Conservation (phyloP, 805 yeast genomes). For the Pichia gijzeniarum region DNA sequence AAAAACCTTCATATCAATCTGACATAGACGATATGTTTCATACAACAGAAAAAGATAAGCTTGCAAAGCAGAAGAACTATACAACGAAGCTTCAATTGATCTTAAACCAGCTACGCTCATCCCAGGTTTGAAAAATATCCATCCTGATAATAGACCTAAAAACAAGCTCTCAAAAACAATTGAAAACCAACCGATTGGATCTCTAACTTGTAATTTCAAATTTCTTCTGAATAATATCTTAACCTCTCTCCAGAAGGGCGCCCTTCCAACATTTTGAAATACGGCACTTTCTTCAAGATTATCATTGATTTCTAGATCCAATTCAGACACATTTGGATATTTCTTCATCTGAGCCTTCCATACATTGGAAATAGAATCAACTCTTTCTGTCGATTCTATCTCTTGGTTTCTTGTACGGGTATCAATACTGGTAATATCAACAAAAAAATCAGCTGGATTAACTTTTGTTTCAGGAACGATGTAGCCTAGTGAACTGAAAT, state of each 20-base stretch:
- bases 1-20: slow-evolving; percentile 46
- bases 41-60: slow-evolving; percentile 50
- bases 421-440: slow-evolving; percentile 55
- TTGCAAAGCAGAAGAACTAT: slow-evolving; percentile 47
- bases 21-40: slow-evolving; percentile 53
- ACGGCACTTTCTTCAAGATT: slow-evolving; percentile 4
- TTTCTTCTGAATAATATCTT: slow-evolving; percentile 40
- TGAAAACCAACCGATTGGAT: slow-evolving; percentile 42
- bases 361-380: slow-evolving; percentile 27
- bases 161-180: slow-evolving; percentile 37
- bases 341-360: slow-evolving; percentile 33
- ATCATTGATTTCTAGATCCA: not conserved
- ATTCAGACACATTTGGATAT: not conserved
- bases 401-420: slow-evolving; percentile 35
- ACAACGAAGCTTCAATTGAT: slow-evolving; percentile 46
- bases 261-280: slow-evolving; percentile 28
- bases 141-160: slow-evolving; percentile 61
- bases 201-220: slow-evolving; percentile 41
- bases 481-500: slow-evolving; percentile 44
- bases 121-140: slow-evolving; percentile 67
- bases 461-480: slow-evolving; percentile 36
- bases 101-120: slow-evolving; percentile 58
- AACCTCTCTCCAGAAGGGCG: slow-evolving; percentile 39
- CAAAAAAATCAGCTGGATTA: slow-evolving; percentile 57
- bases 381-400: slow-evolving; percentile 28